Evolutionary conservation across 768 basidiomycete species (phyloP).

Genomic region (Panellus pusillus): DNA sequence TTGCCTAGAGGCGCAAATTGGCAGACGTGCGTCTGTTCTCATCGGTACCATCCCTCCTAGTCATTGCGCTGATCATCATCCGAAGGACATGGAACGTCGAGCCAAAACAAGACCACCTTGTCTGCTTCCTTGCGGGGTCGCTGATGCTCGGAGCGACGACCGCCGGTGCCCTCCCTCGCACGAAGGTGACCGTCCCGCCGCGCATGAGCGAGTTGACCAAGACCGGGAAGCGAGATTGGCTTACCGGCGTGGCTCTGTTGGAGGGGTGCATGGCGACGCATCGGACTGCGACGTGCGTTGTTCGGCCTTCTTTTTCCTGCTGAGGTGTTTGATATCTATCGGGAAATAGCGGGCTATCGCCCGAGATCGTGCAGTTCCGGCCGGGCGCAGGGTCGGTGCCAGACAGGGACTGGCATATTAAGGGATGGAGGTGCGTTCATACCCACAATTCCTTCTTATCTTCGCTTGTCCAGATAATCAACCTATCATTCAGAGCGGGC

Average conservation of each 20-base stretch:
- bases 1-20: slow-evolving; percentile 37
- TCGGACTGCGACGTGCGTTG: slow-evolving; percentile 73
- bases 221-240: slow-evolving; percentile 11
- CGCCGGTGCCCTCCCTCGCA: slow-evolving; percentile 37
- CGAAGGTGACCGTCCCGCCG: slow-evolving; percentile 53
- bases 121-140: slow-evolving; percentile 78
- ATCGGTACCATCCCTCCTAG: background rate
- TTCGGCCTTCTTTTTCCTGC: background rate
- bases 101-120: slow-evolving; percentile 80
- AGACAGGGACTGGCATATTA: slow-evolving; percentile 85
- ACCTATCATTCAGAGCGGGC: slow-evolving; percentile 28
- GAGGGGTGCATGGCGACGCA: slow-evolving; percentile 58
- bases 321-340: background rate
- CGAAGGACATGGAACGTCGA: slow-evolving; percentile 52
- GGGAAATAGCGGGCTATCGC: slow-evolving; percentile 68
- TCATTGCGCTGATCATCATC: background rate
- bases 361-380: slow-evolving; percentile 84
- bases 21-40: slow-evolving; percentile 26
- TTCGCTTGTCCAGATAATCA: background rate
- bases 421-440: slow-evolving; percentile 60
- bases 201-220: slow-evolving; percentile 8
- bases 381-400: slow-evolving; percentile 43
- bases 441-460: background rate
- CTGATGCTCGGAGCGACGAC: slow-evolving; percentile 71
- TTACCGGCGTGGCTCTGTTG: slow-evolving; percentile 7